A percentile compares a stretch with the other conserved stretches of the same genome.
These are phyloP conservation scores for Botryobasidium botryosum DNA, from an alignment of 768 basidiomycete genomes.

Conservation along the genomic window DNA sequence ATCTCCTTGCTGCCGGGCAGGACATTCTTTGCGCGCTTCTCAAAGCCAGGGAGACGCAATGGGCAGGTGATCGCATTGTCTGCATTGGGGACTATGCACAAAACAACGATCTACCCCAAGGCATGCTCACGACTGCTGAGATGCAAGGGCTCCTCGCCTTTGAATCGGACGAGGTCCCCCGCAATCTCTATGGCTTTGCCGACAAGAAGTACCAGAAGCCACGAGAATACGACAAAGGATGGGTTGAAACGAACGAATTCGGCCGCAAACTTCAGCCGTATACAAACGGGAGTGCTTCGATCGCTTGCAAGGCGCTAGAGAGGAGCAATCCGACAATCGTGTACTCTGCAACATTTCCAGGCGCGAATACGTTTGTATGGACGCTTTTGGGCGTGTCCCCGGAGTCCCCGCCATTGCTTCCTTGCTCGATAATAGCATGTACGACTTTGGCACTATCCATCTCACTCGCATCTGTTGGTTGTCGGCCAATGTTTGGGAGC, in stretches of 20 bases:
- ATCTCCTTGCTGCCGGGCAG: neutral
- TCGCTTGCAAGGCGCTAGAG: no score
- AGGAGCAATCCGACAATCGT: no score
- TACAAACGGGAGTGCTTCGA: no score
- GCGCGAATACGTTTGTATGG: slow-evolving; percentile 1
- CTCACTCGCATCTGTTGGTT: slow-evolving; percentile 13
- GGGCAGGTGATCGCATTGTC: neutral
- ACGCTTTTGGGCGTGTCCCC: no score
- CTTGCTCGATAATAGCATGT: no score
- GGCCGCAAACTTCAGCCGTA: neutral
- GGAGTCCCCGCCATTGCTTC: neutral
- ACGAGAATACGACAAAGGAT: neutral
- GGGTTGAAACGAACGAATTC: neutral
- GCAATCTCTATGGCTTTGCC: no score
- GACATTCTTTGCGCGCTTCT: neutral
- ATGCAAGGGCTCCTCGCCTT: no score
- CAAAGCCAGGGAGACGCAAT: neutral
- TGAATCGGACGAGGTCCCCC: no score
- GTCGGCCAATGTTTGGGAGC: no score
- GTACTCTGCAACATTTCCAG: neutral
- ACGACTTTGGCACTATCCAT: slow-evolving; percentile 8
- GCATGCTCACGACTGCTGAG: no score
- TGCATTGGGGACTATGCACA: neutral
- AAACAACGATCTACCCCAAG: neutral
- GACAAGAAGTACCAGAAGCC: no score